Base-by-base conservation (phyloP, 129 eudicot genomes). In the Ambrosia artemisiifolia region DNA sequence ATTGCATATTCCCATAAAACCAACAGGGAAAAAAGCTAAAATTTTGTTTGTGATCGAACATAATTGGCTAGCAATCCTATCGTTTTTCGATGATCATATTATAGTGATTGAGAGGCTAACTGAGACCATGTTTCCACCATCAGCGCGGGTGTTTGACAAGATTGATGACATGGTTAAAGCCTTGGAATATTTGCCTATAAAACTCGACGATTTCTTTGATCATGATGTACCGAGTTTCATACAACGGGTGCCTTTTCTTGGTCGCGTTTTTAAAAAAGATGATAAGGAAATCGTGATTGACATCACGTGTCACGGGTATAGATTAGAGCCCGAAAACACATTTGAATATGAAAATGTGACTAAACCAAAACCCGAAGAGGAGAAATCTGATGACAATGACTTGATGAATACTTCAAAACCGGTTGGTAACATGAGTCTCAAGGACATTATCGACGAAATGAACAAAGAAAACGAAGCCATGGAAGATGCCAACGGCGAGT, bases 21-120 rank as follows among this genome's bases (percentile, higher is more conserved):
- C 84, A 3, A 50, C 77, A 2, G 91, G 91, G 40, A 47, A 83
- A 19, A 65, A 56, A n/a, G 64, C 74, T 20, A 83, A 36, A 18
- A 5, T 87, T 6, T 14, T 86, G 55, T 57, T 44, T 32, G 46
- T 62, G 11, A 44, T 85, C 30, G 71, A 69, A 54, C 60, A 67
- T 42, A 80, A 83, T 5, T 79, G 74, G 78, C 80, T 87, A 9
- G 74, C 82, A 13, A 65, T 85, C 50, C 85, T 87, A 1, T 83
- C 84, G 8, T 79, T 73, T 66, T 46, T 74, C 2, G 96, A 90
- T 75, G 88, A 87, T 69, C 83, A 79, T n/a, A 83, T 90, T n/a
- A 67, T 90, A 10, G 50, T 47, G 1, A n/a, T 77, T 1, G 87
- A 87, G 77, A 44, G 24, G 48, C 11, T 63, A 16, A 46, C 83